phyloP scores from a whole-genome alignment of 1,139 yeast genomes.

The Tardiomyces digboiensis region DNA sequence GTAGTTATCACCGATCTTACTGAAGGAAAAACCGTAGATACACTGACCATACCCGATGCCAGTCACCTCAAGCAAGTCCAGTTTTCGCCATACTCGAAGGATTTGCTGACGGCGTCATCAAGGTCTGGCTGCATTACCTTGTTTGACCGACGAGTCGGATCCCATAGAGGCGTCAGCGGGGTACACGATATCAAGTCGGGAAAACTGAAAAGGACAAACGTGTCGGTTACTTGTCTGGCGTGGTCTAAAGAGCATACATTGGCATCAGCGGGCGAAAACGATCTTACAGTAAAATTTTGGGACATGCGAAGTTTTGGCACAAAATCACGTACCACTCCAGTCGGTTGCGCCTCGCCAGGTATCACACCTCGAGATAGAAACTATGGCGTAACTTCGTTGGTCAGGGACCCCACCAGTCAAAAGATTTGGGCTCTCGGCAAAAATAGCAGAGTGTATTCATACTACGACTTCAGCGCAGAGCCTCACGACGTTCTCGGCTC shows the following conservation, averaged over 20 bases:
- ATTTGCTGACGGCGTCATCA: not conserved
- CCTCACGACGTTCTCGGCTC: not conserved
- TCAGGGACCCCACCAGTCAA: not conserved
- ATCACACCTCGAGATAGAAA: not conserved
- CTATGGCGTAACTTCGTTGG: not conserved
- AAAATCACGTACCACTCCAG: not conserved
- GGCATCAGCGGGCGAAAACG: slow-evolving; percentile 13
- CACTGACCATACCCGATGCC: not conserved
- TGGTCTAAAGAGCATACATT: slow-evolving; percentile 11
- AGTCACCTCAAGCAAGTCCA: not conserved
- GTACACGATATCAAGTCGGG: not conserved
- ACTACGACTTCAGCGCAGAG: not conserved
- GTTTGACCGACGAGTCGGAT: not conserved
- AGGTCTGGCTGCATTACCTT: not conserved
- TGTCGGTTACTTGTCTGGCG: slow-evolving; percentile 10
- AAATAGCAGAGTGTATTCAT: not conserved
- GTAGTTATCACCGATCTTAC: not conserved
- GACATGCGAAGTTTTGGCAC: slow-evolving; percentile 10
- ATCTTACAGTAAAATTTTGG: slow-evolving; percentile 16
- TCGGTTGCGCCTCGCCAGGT: not conserved
- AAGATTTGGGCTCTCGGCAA: not conserved
- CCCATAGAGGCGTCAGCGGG: not conserved
- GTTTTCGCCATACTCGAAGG: not conserved
- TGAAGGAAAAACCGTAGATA: not conserved
- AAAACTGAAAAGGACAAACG: not conserved